A percentile compares a stretch with the other conserved stretches of the same genome.
Conservation (phyloP, 495 filamentous ascomycete genomes). For the Rostrohypoxylon terebratum region DNA sequence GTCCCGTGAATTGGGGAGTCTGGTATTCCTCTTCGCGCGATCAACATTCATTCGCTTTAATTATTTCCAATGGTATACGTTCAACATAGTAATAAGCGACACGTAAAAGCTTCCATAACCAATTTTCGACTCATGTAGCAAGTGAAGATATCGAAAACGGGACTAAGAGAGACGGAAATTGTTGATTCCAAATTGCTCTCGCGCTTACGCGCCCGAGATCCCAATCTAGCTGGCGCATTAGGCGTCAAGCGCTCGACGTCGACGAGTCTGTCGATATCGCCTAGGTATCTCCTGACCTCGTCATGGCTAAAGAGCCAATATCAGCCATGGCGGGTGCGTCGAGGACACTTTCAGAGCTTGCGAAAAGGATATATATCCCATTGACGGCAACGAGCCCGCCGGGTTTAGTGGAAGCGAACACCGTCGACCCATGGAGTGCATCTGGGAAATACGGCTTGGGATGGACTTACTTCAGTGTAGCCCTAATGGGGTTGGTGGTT, state of each 20-base stretch:
- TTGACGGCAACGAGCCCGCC: constrained; percentile 75
- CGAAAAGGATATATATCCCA: constrained; percentile 80
- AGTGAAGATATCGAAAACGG: constrained; percentile 2
- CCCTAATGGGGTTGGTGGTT: constrained; percentile 72
- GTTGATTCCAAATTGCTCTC: constrained; percentile 6
- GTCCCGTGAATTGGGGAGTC: constrained; percentile 56
- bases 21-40: constrained; percentile 57
- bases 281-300: not conserved
- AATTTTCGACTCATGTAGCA: constrained; percentile 29
- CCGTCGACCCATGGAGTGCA: constrained; percentile 80
- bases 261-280: constrained; percentile 10
- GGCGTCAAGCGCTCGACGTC: constrained; percentile 23
- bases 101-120: constrained; percentile 4
- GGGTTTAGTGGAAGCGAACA: constrained; percentile 76
- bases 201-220: constrained; percentile 1
- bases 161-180: constrained; percentile 6
- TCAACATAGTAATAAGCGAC: not conserved
- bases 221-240: constrained; percentile 21
- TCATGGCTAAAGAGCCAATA: constrained; percentile 29
- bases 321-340: constrained; percentile 44
- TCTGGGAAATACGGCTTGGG: constrained; percentile 90
- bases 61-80: constrained; percentile 24
- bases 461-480: constrained; percentile 86
- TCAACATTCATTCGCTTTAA: constrained; percentile 37
- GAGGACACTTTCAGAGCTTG: constrained; percentile 58